Conservation (phyloP, 202 grass and related monocot genomes). For the Hordeum pubiflorum region DNA sequence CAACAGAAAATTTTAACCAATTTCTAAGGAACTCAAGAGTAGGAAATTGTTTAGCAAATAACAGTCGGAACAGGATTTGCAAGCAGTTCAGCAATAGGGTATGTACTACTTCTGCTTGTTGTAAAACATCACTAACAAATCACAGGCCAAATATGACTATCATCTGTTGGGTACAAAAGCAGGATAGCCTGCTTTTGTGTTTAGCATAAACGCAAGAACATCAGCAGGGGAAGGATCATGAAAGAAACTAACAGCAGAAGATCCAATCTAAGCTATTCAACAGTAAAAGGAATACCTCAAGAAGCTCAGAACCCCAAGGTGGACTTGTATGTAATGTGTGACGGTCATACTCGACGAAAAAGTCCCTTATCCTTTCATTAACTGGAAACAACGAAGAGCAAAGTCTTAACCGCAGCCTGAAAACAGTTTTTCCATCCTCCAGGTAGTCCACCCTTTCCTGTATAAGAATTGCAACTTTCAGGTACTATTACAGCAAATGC, state of each 20-base stretch:
- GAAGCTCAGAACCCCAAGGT: constrained; percentile 99
- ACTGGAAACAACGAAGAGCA: constrained; percentile 88
- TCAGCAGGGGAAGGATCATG: background rate
- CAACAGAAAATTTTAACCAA: background rate
- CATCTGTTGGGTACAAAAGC: constrained; percentile 10
- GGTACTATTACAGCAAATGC: constrained; percentile 3
- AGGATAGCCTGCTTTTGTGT: constrained; percentile 2
- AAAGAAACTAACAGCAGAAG: constrained; percentile 17
- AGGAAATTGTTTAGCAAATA: background rate
- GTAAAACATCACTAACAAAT: background rate
- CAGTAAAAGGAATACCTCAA: constrained; percentile 60
- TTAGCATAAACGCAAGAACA: constrained; percentile 18
- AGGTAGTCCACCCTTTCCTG: constrained; percentile 90
- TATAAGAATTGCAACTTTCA: constrained; percentile 25
- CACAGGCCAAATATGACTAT: background rate
- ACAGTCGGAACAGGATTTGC: background rate
- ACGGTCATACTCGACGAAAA: constrained; percentile 93
- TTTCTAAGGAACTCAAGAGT: background rate
- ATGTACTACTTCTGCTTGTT: background rate
- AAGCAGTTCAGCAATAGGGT: background rate
- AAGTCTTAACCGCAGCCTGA: constrained; percentile 77
- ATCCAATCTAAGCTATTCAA: constrained; percentile 19
- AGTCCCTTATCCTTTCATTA: constrained; percentile 95
- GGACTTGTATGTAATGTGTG: constrained; percentile 94
- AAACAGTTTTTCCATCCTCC: constrained; percentile 94